phyloP scores from a whole-genome alignment of 116 monocot species.

The Phalaenopsis hybrid region DNA sequence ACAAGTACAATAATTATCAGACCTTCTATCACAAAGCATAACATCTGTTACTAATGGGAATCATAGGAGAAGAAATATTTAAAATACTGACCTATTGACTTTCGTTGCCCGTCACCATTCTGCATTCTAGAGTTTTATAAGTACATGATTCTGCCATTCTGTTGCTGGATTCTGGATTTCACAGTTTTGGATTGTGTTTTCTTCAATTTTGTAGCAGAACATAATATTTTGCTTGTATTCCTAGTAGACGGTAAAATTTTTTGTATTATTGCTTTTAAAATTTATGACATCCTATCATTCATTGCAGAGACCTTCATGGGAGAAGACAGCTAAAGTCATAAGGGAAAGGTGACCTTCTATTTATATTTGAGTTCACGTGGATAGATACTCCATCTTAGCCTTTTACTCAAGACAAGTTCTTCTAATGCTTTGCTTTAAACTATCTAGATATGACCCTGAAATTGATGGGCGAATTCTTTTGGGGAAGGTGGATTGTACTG shows the following conservation, averaged over 20 bases:
- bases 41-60: not conserved
- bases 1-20: not conserved
- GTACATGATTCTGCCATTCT: slow-evolving; percentile 1
- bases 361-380: not conserved
- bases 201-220: not conserved
- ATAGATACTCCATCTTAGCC: not conserved
- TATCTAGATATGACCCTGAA: slow-evolving; percentile 71
- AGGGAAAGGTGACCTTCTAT: slow-evolving; percentile 51
- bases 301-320: slow-evolving; percentile 94
- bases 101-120: not conserved
- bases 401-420: not conserved
- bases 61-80: not conserved
- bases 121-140: not conserved
- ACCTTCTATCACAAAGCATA: not conserved
- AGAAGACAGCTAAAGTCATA: slow-evolving; percentile 73
- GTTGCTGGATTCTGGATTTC: not conserved
- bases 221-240: not conserved
- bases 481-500: slow-evolving; percentile 73
- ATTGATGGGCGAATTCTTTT: slow-evolving; percentile 58
- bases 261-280: not conserved
- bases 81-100: not conserved
- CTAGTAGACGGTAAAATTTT: not conserved
- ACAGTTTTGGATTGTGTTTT: not conserved
- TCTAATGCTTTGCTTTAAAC: slow-evolving; percentile 9
- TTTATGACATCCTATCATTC: not conserved